phyloP scores from a whole-genome alignment of 2,329 filamentous ascomycete species.

The Grosmannia clavigera region DNA sequence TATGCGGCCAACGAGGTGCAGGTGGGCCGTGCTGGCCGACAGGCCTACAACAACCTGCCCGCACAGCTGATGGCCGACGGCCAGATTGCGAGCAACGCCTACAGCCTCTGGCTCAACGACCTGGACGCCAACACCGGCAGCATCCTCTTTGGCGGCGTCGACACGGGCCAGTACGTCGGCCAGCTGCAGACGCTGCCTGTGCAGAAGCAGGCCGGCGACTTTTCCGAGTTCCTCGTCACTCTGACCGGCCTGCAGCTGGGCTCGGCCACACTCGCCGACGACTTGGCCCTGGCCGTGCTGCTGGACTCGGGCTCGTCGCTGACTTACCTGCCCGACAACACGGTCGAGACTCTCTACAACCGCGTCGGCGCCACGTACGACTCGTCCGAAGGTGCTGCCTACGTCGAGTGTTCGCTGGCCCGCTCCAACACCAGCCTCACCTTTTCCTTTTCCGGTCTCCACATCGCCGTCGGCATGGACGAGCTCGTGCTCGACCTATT shows the following conservation, averaged over 20 bases:
- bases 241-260: slow-evolving; percentile 45
- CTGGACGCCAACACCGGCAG: slow-evolving; percentile 51
- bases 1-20: slow-evolving; percentile 70
- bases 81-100: slow-evolving; percentile 53
- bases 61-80: slow-evolving; percentile 48
- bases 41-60: slow-evolving; percentile 57
- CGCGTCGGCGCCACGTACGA: slow-evolving; percentile 48
- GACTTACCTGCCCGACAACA: slow-evolving; percentile 50
- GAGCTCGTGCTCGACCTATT: slow-evolving; percentile 47
- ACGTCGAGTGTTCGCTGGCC: slow-evolving; percentile 46
- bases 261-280: slow-evolving; percentile 26
- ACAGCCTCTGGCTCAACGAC: slow-evolving; percentile 67
- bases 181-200: slow-evolving; percentile 55
- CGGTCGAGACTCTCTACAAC: slow-evolving; percentile 42
- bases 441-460: slow-evolving; percentile 41
- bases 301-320: slow-evolving; percentile 61
- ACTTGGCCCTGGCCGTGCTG: slow-evolving; percentile 48
- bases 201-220: slow-evolving; percentile 37
- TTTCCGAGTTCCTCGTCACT: slow-evolving; percentile 55
- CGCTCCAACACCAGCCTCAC: slow-evolving; percentile 28
- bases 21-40: slow-evolving; percentile 40
- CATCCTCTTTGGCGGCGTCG: slow-evolving; percentile 65
- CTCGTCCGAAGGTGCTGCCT: slow-evolving; percentile 37
- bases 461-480: slow-evolving; percentile 42
- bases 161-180: slow-evolving; percentile 52